Evolutionary conservation across 1,284 basidiomycete species (phyloP).

Genomic region (Xerocomus cyaneibrunnescens): DNA sequence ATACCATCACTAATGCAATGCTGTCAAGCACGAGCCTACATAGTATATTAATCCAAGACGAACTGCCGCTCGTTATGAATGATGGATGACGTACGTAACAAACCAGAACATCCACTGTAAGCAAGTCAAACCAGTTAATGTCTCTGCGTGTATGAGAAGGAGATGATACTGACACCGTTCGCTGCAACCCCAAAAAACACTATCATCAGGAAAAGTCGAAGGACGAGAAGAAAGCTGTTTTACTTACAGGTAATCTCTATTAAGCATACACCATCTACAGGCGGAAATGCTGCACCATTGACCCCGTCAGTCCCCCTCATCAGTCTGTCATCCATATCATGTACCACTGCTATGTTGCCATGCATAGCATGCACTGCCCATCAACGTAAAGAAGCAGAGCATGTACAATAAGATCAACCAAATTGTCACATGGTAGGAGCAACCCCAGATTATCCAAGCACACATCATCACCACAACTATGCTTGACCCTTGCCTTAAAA

Average conservation of each 20-base stretch:
- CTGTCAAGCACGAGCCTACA: slow-evolving; percentile 12
- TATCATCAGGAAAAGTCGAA: neutral
- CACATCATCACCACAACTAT: slow-evolving; percentile 14
- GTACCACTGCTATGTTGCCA: neutral
- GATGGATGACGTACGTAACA: slow-evolving; percentile 3
- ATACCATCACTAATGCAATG: neutral
- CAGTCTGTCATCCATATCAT: neutral
- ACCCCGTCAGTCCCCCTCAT: no score
- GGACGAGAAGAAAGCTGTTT: neutral
- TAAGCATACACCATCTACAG: neutral
- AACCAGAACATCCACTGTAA: slow-evolving; percentile 10
- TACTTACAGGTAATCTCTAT: slow-evolving; percentile 4
- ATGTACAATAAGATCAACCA: slow-evolving; percentile 2
- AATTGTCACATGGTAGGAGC: slow-evolving; percentile 1
- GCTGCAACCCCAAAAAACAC: neutral
- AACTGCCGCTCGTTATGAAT: neutral
- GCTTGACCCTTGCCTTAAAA: neutral
- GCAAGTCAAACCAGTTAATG: neutral
- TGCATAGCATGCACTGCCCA: neutral
- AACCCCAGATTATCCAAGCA: slow-evolving; percentile 12
- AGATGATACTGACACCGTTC: slow-evolving; percentile 1
- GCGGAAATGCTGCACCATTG: neutral
- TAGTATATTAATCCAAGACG: neutral
- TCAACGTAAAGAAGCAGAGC: slow-evolving; percentile 3
- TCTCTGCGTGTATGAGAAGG: neutral